Evolutionary conservation across 805 yeast genomes (phyloP).

Genomic region (Starmera amethionina): DNA sequence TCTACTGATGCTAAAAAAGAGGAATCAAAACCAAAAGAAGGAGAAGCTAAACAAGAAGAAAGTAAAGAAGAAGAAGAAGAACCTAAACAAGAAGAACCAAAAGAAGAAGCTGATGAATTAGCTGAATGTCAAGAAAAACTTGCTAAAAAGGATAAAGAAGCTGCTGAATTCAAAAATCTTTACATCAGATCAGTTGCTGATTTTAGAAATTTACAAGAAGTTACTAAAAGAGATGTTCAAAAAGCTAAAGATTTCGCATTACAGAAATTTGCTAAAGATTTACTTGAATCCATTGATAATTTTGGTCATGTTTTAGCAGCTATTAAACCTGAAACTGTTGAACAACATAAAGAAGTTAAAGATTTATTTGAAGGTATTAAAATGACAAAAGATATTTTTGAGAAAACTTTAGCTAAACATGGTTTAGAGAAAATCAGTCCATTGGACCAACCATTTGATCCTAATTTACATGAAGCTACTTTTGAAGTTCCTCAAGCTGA

Average conservation of each 20-base stretch:
- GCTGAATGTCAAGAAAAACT: not conserved
- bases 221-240: constrained; percentile 20
- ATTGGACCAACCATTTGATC: constrained; percentile 38
- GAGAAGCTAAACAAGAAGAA: not conserved
- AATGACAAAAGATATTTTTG: constrained; percentile 38
- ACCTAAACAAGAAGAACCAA: not conserved
- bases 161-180: constrained; percentile 18
- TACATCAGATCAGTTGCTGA: constrained; percentile 20
- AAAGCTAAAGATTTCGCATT: constrained; percentile 20
- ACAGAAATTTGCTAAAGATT: constrained; percentile 19
- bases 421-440: constrained; percentile 42
- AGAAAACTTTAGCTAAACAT: constrained; percentile 38
- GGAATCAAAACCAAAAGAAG: not conserved
- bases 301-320: constrained; percentile 19
- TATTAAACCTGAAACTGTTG: constrained; percentile 12
- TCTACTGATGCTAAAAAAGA: not conserved
- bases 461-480: constrained; percentile 44
- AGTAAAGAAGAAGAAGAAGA: not conserved
- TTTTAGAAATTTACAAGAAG: constrained; percentile 20
- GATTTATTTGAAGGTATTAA: constrained; percentile 42
- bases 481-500: constrained; percentile 45
- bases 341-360: constrained; percentile 29
- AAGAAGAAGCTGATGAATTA: constrained; percentile 9
- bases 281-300: constrained; percentile 19
- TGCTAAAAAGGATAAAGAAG: constrained; percentile 13